Evolutionary conservation across 306 rosid genomes (phyloP).

Genomic region (Chamaecrista fasciculata): DNA sequence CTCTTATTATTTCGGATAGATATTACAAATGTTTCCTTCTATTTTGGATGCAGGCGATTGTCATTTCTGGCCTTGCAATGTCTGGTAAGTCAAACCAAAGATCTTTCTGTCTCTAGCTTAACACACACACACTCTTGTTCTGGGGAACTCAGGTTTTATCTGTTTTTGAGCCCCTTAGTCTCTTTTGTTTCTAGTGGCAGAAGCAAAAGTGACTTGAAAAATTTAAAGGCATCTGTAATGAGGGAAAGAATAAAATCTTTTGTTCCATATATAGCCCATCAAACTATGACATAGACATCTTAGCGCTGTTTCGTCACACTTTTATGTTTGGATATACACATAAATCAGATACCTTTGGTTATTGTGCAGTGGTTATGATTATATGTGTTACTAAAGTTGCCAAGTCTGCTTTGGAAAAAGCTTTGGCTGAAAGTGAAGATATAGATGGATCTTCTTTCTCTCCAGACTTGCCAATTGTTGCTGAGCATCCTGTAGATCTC

Average conservation of each 20-base stretch:
- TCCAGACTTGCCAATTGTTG: conserved; percentile 41
- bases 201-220: background rate
- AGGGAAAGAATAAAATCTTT: background rate
- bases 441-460: conserved; percentile 37
- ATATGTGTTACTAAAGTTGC: conserved; percentile 77
- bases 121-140: background rate
- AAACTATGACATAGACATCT: background rate
- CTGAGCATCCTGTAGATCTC: conserved; percentile 53
- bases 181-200: background rate
- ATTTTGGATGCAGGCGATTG: conserved; percentile 61
- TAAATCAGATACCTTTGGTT: conserved; percentile 19
- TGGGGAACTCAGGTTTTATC: too few relatives aligned
- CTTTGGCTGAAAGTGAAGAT: conserved; percentile 74
- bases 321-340: background rate
- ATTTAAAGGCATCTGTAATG: background rate
- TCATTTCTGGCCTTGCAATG: conserved; percentile 52
- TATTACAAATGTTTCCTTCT: conserved; percentile 26
- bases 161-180: too few relatives aligned
- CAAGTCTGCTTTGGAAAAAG: conserved; percentile 77
- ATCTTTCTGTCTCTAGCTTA: background rate
- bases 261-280: background rate
- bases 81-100: conserved; percentile 66
- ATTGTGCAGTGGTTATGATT: conserved; percentile 64
- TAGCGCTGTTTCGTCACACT: background rate
- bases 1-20: background rate